Conservation (phyloP, 2,329 filamentous ascomycete genomes). For the Hypoxylon sp. region DNA sequence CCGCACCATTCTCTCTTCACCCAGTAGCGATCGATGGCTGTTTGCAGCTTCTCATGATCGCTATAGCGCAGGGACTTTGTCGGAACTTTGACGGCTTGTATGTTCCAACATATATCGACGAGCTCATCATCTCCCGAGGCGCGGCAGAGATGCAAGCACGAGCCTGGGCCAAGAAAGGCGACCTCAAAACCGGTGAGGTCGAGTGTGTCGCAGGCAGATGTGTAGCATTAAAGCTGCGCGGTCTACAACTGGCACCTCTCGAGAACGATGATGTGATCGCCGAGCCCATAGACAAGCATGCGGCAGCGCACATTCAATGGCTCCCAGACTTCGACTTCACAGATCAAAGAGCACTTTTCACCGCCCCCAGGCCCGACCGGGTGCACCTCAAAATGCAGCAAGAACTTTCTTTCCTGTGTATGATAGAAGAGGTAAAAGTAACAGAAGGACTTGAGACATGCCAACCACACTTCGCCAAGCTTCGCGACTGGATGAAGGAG, state of each 20-base stretch:
- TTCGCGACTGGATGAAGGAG: constrained; percentile 43
- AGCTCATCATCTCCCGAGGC: constrained; percentile 30
- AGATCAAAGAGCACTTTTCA: constrained; percentile 38
- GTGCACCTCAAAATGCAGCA: constrained; percentile 38
- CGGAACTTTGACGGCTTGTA: constrained; percentile 36
- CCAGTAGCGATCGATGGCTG: constrained; percentile 50
- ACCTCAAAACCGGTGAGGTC: constrained; percentile 23
- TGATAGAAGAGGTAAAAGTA: constrained; percentile 36
- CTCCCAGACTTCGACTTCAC: constrained; percentile 46
- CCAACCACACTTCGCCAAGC: constrained; percentile 42
- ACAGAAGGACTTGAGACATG: constrained; percentile 31
- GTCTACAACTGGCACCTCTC: constrained; percentile 39
- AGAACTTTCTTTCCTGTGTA: constrained; percentile 45
- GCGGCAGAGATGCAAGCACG: constrained; percentile 28
- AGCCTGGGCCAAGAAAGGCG: constrained; percentile 26
- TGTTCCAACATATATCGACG: constrained; percentile 44
- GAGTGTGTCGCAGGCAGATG: constrained; percentile 36
- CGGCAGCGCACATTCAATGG: constrained; percentile 45
- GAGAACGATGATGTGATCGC: constrained; percentile 34
- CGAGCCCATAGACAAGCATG: constrained; percentile 36
- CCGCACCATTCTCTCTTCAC: constrained; percentile 48
- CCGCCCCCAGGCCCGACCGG: constrained; percentile 32
- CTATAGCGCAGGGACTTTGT: constrained; percentile 35
- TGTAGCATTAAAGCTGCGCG: constrained; percentile 29
- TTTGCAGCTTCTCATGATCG: constrained; percentile 45